A percentile compares a stretch with the other conserved stretches of the same genome.
Conservation (phyloP, 495 filamentous ascomycete species). For the Penicillium argentinense region DNA sequence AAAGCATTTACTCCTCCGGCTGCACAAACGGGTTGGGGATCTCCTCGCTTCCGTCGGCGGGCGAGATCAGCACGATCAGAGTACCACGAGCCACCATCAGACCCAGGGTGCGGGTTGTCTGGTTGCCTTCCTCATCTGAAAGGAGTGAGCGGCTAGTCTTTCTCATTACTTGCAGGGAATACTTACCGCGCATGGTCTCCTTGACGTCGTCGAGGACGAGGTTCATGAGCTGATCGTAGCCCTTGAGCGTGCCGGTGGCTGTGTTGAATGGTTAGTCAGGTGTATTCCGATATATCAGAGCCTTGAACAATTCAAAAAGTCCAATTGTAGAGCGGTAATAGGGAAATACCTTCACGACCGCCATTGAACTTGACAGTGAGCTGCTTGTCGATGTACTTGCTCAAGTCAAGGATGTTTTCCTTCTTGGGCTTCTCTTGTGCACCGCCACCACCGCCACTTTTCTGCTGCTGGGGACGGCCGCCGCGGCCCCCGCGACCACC, state of each 20-base stretch:
- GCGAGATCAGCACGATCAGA: constrained; percentile 86
- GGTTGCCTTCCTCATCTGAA: constrained; percentile 85
- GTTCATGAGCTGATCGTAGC: constrained; percentile 97
- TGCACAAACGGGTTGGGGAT: constrained; percentile 92
- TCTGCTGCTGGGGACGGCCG: constrained; percentile 36
- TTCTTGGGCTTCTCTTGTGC: constrained; percentile 82
- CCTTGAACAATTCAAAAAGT: no score
- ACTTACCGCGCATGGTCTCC: constrained; percentile 77
- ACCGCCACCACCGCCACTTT: constrained; percentile 52
- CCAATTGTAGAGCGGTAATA: no score
- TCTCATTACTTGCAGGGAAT: no score
- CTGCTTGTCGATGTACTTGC: constrained; percentile 94
- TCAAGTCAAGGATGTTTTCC: constrained; percentile 94
- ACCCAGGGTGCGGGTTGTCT: constrained; percentile 77
- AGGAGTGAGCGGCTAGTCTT: no score
- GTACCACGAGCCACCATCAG: constrained; percentile 92
- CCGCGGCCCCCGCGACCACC: constrained; percentile 51
- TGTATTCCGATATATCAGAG: no score
- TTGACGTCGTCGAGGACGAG: constrained; percentile 92
- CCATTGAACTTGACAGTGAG: constrained; percentile 96
- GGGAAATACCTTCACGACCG: constrained; percentile 76
- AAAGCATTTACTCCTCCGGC: constrained; percentile 52
- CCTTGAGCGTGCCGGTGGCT: constrained; percentile 90
- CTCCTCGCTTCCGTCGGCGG: constrained; percentile 90
- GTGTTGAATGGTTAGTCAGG: constrained; percentile 3